A percentile compares a stretch with the other conserved stretches of the same genome.
Evolutionary conservation across 2,329 filamentous ascomycete species (phyloP).

Genomic region (Diaporthe humulicola): DNA sequence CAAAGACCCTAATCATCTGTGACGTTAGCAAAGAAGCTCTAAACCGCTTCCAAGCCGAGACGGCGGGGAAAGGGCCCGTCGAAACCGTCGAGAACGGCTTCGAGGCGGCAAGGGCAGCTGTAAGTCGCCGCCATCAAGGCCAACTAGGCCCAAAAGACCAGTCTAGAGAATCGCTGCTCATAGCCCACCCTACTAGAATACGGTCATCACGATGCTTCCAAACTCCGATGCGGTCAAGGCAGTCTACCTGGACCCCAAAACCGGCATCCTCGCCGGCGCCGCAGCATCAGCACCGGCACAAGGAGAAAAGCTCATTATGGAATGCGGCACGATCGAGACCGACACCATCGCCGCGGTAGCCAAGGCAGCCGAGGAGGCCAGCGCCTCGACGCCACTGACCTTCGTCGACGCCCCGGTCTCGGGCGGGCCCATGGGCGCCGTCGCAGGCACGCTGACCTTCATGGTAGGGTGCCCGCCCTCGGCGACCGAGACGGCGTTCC

Average conservation of each 20-base stretch:
- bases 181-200: slow-evolving; percentile 46
- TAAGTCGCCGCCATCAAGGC: slow-evolving; percentile 35
- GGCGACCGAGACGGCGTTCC: slow-evolving; percentile 63
- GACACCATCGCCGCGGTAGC: slow-evolving; percentile 65
- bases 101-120: slow-evolving; percentile 53
- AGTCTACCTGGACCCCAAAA: slow-evolving; percentile 52
- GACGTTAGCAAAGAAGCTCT: slow-evolving; percentile 54
- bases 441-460: slow-evolving; percentile 51
- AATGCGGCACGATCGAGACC: slow-evolving; percentile 50
- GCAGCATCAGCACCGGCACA: slow-evolving; percentile 39
- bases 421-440: slow-evolving; percentile 51
- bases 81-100: slow-evolving; percentile 52
- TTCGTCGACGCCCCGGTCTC: slow-evolving; percentile 55
- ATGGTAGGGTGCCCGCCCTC: slow-evolving; percentile 50
- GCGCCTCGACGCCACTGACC: slow-evolving; percentile 48
- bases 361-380: slow-evolving; percentile 63
- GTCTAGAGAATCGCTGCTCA: neutral
- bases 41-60: slow-evolving; percentile 52
- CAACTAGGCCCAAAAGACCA: neutral
- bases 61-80: slow-evolving; percentile 50
- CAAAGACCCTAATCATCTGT: slow-evolving; percentile 48
- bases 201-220: slow-evolving; percentile 57
- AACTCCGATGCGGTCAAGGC: slow-evolving; percentile 51
- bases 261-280: slow-evolving; percentile 50
- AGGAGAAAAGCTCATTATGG: slow-evolving; percentile 46